Percentiles rank a stretch among this genome's conserved stretches.
These are phyloP conservation scores for Senna tora DNA, from an alignment of 306 rosid genomes.

Conservation along the genomic window DNA sequence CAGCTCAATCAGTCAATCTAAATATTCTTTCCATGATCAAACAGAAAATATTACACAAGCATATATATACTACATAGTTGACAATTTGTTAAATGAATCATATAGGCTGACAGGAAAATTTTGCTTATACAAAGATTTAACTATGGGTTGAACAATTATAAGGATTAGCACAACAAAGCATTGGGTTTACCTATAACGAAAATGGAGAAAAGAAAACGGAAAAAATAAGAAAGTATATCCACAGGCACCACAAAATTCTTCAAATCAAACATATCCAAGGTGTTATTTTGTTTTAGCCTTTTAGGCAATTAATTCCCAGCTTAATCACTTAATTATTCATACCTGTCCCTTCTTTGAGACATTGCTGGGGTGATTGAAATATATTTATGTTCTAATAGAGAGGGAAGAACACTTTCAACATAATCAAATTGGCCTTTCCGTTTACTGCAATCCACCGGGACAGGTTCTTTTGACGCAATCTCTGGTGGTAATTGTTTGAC, in stretches of 20 bases:
- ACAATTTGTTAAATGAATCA: slow-evolving; percentile 18
- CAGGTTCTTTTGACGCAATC: slow-evolving; percentile 69
- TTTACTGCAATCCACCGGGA: slow-evolving; percentile 87
- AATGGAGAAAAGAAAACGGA: background rate
- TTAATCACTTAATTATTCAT: slow-evolving; percentile 20
- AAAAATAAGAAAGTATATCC: slow-evolving; percentile 24
- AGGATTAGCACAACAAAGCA: slow-evolving; percentile 17
- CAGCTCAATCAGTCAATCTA: slow-evolving; percentile 1
- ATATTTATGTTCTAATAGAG: slow-evolving; percentile 68
- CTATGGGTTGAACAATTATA: background rate
- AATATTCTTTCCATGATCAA: slow-evolving; percentile 10
- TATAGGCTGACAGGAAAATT: background rate
- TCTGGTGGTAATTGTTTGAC: slow-evolving; percentile 70
- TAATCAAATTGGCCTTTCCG: slow-evolving; percentile 92
- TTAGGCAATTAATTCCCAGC: background rate
- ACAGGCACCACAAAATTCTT: slow-evolving; percentile 9
- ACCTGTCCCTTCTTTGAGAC: slow-evolving; percentile 98
- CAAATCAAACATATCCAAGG: slow-evolving; percentile 12
- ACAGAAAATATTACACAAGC: background rate
- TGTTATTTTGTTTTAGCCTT: background rate
- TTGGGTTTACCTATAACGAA: background rate
- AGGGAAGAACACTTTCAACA: slow-evolving; percentile 81
- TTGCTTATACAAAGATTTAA: background rate
- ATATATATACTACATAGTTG: background rate
- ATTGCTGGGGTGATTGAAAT: slow-evolving; percentile 89